Base-by-base conservation (phyloP, 1,284 basidiomycete species). In the Moesziomyces antarcticus region DNA sequence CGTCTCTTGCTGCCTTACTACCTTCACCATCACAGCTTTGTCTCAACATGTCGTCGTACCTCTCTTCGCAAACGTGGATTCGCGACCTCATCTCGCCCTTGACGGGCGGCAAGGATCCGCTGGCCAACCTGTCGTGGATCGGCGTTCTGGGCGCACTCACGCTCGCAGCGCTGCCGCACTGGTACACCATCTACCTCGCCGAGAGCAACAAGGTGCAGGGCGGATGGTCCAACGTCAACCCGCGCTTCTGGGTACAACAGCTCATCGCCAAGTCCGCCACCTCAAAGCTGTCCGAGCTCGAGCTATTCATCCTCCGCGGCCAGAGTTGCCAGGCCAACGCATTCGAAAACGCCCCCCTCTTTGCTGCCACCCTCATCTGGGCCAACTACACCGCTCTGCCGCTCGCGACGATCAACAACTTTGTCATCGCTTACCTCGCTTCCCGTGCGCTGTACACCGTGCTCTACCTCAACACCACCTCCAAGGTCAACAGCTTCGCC, bases 171-270 rank as follows among this genome's bases (percentile, higher is more conserved):
- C 41, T 57, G 14, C 70, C 77, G 3, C 77, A 79, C 58, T 79
- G 79, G 79, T 79, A 77, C 54, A 72, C 77, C 3, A 80, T 80
- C 60, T 69, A 69, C 48, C 62, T 76, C 20, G 66, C 71, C 49
- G 51, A 78, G 37, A 48, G 50, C 24, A 67, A 75, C 56, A 66
- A 71, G 46, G 43, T 80, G 27, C 69, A 79, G 40, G 77, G 77
- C 13, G 79, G 79, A 18, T 80, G 79, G 79, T 55, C 50, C 37
- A 80, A 80, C 66, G 57, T 73, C 33, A 80, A 79, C 60, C 79
- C 79, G 1, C 68, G 79, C 14, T 52, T 56, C 46, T 80, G 56
- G 46, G 79, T 80, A 3, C 27, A 42, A 3, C 45, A 51, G 13
- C 63, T 80, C 25, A 66, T 70, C 48, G 61, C 64, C 24, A 75